Percentiles rank a stretch among this genome's conserved stretches.
Evolutionary conservation across 23 red algal genomes (phyloP).

Genomic region (Porphyridium purpureum): DNA sequence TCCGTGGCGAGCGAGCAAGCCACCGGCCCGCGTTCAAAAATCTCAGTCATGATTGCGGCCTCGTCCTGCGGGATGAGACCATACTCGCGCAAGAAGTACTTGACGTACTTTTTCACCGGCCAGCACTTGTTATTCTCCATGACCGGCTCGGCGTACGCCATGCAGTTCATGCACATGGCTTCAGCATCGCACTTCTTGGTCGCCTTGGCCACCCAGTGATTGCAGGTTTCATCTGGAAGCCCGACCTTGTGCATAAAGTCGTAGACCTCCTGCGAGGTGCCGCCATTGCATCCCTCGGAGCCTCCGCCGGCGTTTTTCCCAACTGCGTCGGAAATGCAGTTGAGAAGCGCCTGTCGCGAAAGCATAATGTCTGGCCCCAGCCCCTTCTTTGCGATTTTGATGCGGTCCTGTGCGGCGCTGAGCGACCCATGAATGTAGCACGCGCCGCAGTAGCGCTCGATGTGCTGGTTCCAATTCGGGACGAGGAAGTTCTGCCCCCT

Average conservation of each 20-base stretch:
- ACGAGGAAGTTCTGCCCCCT: background rate
- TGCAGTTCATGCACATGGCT: background rate
- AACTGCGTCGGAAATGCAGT: background rate
- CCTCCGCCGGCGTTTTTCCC: background rate
- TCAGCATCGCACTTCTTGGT: background rate
- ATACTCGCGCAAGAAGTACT: background rate
- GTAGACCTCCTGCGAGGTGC: background rate
- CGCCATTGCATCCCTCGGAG: background rate
- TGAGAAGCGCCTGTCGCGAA: background rate
- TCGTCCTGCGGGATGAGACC: background rate
- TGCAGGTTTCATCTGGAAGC: conserved; percentile 1
- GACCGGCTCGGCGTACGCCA: background rate
- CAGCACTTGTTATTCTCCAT: conserved; percentile 1
- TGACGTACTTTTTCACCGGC: background rate
- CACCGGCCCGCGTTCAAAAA: background rate
- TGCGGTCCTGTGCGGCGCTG: background rate
- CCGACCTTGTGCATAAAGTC: background rate
- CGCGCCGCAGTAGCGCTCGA: background rate
- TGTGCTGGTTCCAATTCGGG: background rate
- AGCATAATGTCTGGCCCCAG: background rate
- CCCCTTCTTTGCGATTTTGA: background rate
- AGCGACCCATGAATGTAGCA: background rate
- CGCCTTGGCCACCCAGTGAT: background rate
- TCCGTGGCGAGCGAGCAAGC: background rate
- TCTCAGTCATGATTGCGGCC: background rate